Percentiles rank a stretch among this genome's conserved stretches.
Evolutionary conservation across 129 eudicot species (phyloP).

Genomic region (Calendula officinalis): DNA sequence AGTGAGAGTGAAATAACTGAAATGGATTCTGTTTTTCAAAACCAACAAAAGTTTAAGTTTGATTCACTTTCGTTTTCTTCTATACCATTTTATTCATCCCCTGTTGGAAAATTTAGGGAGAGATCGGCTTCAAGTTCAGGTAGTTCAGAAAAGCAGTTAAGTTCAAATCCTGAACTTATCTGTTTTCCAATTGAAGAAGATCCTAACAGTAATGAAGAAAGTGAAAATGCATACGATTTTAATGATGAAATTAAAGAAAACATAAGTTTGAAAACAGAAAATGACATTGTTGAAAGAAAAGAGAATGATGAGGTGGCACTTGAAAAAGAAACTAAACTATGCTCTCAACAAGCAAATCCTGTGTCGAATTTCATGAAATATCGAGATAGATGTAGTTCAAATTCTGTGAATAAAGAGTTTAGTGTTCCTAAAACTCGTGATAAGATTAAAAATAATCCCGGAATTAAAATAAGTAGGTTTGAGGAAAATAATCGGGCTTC

Average conservation of each 20-base stretch:
- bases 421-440: conserved; percentile 33
- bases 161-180: conserved; percentile 79
- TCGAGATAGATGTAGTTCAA: conserved; percentile 37
- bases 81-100: conserved; percentile 52
- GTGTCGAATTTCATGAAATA: conserved; percentile 30
- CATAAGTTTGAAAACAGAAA: conserved; percentile 20
- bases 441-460: conserved; percentile 26
- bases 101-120: conserved; percentile 65
- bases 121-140: conserved; percentile 54
- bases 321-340: conserved; percentile 16
- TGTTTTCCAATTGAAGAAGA: conserved; percentile 95
- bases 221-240: conserved; percentile 41
- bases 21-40: conserved; percentile 30
- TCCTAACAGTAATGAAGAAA: conserved; percentile 58
- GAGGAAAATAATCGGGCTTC: conserved; percentile 42
- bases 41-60: conserved; percentile 31
- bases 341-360: conserved; percentile 13
- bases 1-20: conserved; percentile 27
- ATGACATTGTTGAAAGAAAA: background rate
- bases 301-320: conserved; percentile 19
- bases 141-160: conserved; percentile 59
- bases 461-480: conserved; percentile 32
- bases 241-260: conserved; percentile 40
- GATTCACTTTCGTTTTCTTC: conserved; percentile 33
- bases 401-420: conserved; percentile 35